Evolutionary conservation across 2,329 filamentous ascomycete genomes (phyloP).

Genomic region (Gaeumannomyces tritici): DNA sequence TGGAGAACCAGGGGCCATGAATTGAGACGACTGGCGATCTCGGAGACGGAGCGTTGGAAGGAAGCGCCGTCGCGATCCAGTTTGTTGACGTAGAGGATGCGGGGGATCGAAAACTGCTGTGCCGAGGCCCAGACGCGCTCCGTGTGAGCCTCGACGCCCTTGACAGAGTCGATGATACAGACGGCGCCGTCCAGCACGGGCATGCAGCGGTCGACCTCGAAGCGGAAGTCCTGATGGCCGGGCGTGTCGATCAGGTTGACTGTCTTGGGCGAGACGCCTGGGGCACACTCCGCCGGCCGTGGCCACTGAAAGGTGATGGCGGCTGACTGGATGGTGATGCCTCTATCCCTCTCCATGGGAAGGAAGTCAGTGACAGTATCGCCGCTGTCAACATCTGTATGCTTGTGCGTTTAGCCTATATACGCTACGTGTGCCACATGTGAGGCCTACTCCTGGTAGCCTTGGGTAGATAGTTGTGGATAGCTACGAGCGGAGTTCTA

Average conservation of each 20-base stretch:
- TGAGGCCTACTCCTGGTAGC: not conserved
- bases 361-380: slow-evolving; percentile 97
- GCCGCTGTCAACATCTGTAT: slow-evolving; percentile 79
- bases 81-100: slow-evolving; percentile 77
- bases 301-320: slow-evolving; percentile 96
- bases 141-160: slow-evolving; percentile 81
- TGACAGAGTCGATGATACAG: slow-evolving; percentile 25
- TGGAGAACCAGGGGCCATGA: slow-evolving; percentile 89
- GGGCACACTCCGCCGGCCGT: slow-evolving; percentile 33
- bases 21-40: slow-evolving; percentile 69
- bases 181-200: slow-evolving; percentile 24
- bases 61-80: slow-evolving; percentile 73
- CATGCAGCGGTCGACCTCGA: slow-evolving; percentile 87
- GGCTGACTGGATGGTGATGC: slow-evolving; percentile 96
- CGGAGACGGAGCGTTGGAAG: slow-evolving; percentile 77
- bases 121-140: slow-evolving; percentile 94
- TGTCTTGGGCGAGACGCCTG: slow-evolving; percentile 43
- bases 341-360: slow-evolving; percentile 80
- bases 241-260: slow-evolving; percentile 95
- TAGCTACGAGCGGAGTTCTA: slow-evolving; percentile 1
- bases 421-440: slow-evolving; percentile 6
- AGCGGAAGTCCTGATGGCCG: slow-evolving; percentile 94
- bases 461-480: not conserved
- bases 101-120: slow-evolving; percentile 73
- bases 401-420: not conserved